Base-by-base conservation (phyloP, 768 basidiomycete species). In the Pisolithus sp. region DNA sequence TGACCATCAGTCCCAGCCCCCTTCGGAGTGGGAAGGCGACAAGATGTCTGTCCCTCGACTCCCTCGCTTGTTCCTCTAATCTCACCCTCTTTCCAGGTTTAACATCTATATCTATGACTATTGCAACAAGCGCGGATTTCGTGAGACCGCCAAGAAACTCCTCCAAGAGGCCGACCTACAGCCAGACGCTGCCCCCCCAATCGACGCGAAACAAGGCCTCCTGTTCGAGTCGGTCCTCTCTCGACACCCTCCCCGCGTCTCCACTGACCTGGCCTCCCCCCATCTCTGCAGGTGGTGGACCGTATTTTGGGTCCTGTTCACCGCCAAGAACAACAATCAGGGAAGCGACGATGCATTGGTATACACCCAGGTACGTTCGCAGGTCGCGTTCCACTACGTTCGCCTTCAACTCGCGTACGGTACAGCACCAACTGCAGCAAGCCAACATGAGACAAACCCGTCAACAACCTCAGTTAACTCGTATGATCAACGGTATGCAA, bases 71-170 rank as follows among this genome's bases (percentile, higher is more conserved):
- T 34, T 46, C 48, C n/a, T 50, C 26, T 49, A 36, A 24, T 28
- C 12, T 26, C 41, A 26, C 40, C 54, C 24, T 43, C 41, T 26
- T 40, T 17, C 50, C 68, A 90, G 88, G 88, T 90, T 90, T 68
- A 89, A 90, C 70, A 88, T 90, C 63, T 91, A 91, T 70, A 90
- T 91, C 58, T 78, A 85, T 63, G 89, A 91, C 71, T 91, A 91
- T 62, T 90, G 89, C 70, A 70, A 64, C 61, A 91, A 91, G 68
- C 83, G 87, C 48, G 88, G 88, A 49, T 91, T 82, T 58, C 71
- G 67, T 59, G 86, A 83, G 64, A 88, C 89, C 1, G 87, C 87
- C 10, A 72, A 67, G 31, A 81, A 88, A 61, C 78, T 91, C 41
- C 68, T 80, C 58, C 39, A 41, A 13, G 89, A 91, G 62, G 87